Evolutionary conservation across 192 early-diverging fungal species (phyloP).

Genomic region (Jimgerdemannia lactiflua): DNA sequence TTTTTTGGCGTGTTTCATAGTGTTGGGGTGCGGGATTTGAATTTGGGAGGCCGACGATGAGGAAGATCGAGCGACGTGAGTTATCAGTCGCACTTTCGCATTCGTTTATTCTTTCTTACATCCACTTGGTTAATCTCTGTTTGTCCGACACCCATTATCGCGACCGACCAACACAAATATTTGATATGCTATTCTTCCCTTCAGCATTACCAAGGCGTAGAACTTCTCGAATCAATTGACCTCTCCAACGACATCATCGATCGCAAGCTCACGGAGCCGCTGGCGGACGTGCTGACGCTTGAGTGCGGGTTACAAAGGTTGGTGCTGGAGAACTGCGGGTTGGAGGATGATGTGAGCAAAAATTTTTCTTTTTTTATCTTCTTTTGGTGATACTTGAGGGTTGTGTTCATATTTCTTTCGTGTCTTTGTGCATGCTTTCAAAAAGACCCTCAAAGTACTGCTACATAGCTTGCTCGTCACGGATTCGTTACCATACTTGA

Average conservation of each 20-base stretch:
- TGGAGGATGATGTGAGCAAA: slow-evolving; percentile 68
- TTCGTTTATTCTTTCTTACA: too few species aligned
- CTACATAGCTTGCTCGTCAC: slow-evolving; percentile 69
- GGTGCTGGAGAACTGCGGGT: slow-evolving; percentile 61
- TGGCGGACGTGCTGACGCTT: slow-evolving; percentile 74
- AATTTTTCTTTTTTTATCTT: background rate
- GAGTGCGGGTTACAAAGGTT: slow-evolving; percentile 71
- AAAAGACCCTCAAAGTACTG: slow-evolving; percentile 57
- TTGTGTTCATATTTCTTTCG: background rate
- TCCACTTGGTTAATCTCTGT: too few species aligned
- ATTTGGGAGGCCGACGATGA: too few species aligned
- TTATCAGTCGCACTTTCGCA: too few species aligned
- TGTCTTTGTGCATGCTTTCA: background rate
- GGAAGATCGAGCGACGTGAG: too few species aligned
- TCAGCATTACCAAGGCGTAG: too few species aligned
- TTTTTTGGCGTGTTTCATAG: too few species aligned
- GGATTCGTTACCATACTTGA: slow-evolving; percentile 62
- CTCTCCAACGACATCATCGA: slow-evolving; percentile 35
- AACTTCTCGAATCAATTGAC: too few species aligned
- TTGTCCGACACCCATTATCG: background rate
- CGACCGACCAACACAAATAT: background rate
- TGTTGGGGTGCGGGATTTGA: too few species aligned
- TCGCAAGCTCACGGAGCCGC: slow-evolving; percentile 56
- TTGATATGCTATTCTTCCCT: too few species aligned
- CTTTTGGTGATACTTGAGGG: too few species aligned